Base-by-base conservation (phyloP, 176 grass and related monocot species). In the Triticum dicoccoides region DNA sequence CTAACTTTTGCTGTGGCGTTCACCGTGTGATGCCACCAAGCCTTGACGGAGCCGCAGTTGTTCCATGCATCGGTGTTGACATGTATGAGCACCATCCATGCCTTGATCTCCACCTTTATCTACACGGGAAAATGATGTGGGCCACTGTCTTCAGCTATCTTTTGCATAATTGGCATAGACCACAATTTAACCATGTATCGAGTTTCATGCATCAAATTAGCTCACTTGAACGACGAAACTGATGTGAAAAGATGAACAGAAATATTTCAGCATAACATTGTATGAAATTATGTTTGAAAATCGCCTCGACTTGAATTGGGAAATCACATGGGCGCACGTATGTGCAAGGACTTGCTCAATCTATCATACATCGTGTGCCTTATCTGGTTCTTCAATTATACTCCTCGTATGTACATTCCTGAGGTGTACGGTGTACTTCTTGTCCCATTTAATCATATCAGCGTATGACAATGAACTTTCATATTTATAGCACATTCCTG, bases 401-500 rank as follows among this genome's bases (percentile, higher is more conserved):
- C 41, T 52, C 9, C 25, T 21, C 11, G 32, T 37, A 34, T 23
- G 80, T 12, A 67, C 79, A 66, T 21, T n/a, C 39, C 62, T 33
- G 39, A 64, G 70, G 58, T 47, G 59, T 76, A 76, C 38, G 20
- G 82, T 65, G 70, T 84, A 84, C 63, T 27, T 75, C 14, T 30
- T 75, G 72, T 75, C 62, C 38, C 62, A 61, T 69, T 89, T 75
- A 89, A 86, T 76, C 83, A 69, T 85, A 27, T 30, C 47, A 29
- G 5, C 24, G 23, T 49, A 25, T 30, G 47, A 27, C 23, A 44
- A 51, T 75, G 51, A 15, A 13, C 73, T 52, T 76, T 49, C 73
- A 76, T 76, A 76, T 14, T 21, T 59, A 70, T 76, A 54, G 45
- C 35, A 69, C 64, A 69, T 52, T 35, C 27, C 63, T 68, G 9